phyloP scores from a whole-genome alignment of 495 filamentous ascomycete species.

The Neurospora sp. region DNA sequence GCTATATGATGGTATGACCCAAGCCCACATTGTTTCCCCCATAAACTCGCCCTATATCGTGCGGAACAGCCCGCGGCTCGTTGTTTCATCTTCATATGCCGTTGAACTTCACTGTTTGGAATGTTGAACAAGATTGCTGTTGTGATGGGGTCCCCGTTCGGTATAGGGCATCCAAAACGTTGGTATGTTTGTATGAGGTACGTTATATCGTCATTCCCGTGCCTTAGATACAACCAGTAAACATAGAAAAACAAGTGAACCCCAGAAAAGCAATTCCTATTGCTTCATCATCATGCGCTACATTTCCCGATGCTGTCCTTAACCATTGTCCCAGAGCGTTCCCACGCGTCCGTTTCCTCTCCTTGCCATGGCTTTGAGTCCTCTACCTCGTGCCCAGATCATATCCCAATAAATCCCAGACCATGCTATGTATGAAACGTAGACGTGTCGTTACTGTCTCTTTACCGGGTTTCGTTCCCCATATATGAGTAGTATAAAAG shows the following conservation, averaged over 20 bases:
- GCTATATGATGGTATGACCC: no score
- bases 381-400: not conserved
- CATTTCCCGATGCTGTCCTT: not conserved
- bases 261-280: not conserved
- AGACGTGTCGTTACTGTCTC: conserved; percentile 19
- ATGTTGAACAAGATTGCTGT: not conserved
- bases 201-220: not conserved
- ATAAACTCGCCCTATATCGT: not conserved
- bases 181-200: not conserved
- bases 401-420: not conserved
- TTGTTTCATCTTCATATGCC: not conserved
- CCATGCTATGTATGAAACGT: not conserved
- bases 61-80: not conserved
- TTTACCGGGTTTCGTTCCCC: conserved; percentile 11
- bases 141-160: not conserved
- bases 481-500: conserved; percentile 11
- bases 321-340: not conserved
- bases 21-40: not conserved
- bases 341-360: not conserved
- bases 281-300: not conserved
- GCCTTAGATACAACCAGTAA: not conserved
- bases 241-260: not conserved
- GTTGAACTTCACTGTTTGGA: not conserved
- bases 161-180: not conserved
- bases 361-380: not conserved